Conservation (phyloP, 2,329 filamentous ascomycete species). For the Pseudovirgaria hyperparasitica region DNA sequence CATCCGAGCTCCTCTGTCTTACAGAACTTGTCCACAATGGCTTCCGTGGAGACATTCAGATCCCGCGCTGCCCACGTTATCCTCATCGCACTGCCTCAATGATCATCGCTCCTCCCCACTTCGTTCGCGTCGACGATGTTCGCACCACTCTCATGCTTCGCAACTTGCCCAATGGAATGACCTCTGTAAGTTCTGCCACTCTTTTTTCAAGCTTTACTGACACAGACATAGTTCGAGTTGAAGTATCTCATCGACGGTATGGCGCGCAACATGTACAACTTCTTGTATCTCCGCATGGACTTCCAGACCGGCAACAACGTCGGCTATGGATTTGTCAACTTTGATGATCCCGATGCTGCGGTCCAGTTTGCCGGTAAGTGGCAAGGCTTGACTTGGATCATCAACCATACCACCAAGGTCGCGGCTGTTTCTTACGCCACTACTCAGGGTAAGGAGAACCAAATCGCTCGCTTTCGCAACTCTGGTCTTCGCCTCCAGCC, state of each 20-base stretch:
- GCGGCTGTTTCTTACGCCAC: conserved; percentile 94
- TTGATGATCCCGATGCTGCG: conserved; percentile 65
- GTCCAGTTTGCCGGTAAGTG: conserved; percentile 32
- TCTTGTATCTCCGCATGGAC: conserved; percentile 83
- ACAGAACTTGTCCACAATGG: no score
- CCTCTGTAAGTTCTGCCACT: conserved; percentile 28
- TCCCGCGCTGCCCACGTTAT: no score
- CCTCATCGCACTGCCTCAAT: no score
- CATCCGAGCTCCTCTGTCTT: no score
- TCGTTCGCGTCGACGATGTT: conserved; percentile 32
- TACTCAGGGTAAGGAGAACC: conserved; percentile 81
- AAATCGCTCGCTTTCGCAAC: conserved; percentile 93
- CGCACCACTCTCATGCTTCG: conserved; percentile 68
- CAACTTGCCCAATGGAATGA: conserved; percentile 91
- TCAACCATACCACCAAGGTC: conserved; percentile 54
- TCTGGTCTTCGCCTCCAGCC: conserved; percentile 90
- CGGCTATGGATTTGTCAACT: conserved; percentile 96
- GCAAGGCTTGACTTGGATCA: conserved; percentile 16
- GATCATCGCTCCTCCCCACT: no score
- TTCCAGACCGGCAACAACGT: conserved; percentile 48
- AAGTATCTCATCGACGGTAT: neutral
- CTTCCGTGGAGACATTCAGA: no score
- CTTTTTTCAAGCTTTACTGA: neutral
- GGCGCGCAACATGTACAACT: conserved; percentile 57
- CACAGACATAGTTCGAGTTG: conserved; percentile 1